Conservation (phyloP, 352 stramenopile species). For the Globisporangium lucens region DNA sequence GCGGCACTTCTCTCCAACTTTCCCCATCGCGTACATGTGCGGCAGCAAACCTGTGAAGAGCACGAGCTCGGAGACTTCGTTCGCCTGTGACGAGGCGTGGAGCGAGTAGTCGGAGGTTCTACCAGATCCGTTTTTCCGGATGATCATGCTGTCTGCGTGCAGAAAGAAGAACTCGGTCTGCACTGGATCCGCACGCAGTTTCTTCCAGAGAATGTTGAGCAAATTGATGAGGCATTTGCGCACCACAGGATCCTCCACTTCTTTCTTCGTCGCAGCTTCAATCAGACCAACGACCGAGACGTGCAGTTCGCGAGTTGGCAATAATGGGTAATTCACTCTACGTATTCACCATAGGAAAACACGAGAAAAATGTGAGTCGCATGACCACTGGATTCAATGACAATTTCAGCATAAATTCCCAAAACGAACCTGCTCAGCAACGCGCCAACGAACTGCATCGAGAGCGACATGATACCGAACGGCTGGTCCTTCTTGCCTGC, state of each 20-base stretch:
- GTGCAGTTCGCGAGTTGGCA: conserved; percentile 79
- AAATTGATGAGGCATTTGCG: conserved; percentile 81
- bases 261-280: conserved; percentile 68
- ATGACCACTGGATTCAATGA: neutral
- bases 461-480: conserved; percentile 81
- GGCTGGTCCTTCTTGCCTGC: conserved; percentile 65
- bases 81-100: conserved; percentile 24
- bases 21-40: conserved; percentile 82
- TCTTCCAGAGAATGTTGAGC: conserved; percentile 85
- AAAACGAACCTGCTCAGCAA: conserved; percentile 51
- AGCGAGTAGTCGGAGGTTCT: conserved; percentile 23
- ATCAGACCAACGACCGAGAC: conserved; percentile 80
- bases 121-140: conserved; percentile 31
- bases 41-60: conserved; percentile 79
- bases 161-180: conserved; percentile 89
- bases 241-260: conserved; percentile 80
- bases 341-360: neutral
- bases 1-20: conserved; percentile 79
- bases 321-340: conserved; percentile 77
- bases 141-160: conserved; percentile 56
- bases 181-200: conserved; percentile 75
- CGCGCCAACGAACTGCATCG: conserved; percentile 79
- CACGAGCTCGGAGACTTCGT: conserved; percentile 72
- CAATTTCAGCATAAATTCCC: neutral
- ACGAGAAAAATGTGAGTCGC: neutral